Conservation (phyloP, 805 yeast genomes). For the Suhomyces sp. region DNA sequence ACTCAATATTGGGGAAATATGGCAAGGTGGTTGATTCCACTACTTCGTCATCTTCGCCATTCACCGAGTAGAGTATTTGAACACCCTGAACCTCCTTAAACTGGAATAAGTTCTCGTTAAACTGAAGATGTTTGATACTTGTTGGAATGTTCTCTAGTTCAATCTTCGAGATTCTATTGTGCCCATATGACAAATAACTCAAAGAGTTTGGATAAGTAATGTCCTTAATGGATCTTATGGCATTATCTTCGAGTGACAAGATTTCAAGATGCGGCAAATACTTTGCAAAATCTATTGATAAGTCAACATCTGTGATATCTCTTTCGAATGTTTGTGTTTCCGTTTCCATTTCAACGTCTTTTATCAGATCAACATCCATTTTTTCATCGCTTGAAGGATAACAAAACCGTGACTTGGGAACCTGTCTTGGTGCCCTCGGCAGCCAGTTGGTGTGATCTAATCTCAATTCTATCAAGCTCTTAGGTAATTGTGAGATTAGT, state of each 20-base stretch:
- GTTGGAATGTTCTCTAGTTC: conserved; percentile 8
- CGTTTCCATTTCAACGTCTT: no score
- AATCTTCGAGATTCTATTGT: conserved; percentile 8
- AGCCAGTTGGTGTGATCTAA: conserved; percentile 6
- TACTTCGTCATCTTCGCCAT: neutral
- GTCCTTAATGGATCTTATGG: conserved; percentile 7
- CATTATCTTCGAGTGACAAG: conserved; percentile 9
- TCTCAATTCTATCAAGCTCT: conserved; percentile 6
- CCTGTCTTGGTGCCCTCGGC: neutral
- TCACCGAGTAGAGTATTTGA: conserved; percentile 2
- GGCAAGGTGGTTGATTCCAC: conserved; percentile 5
- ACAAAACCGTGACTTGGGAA: no score
- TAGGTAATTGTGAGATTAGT: conserved; percentile 7
- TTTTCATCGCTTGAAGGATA: no score
- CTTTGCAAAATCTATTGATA: conserved; percentile 1
- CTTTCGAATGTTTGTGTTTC: neutral
- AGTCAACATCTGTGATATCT: neutral
- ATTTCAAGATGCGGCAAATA: conserved; percentile 7
- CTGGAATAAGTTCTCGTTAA: conserved; percentile 6
- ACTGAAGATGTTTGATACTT: conserved; percentile 2
- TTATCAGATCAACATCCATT: neutral
- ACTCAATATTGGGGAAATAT: conserved; percentile 9
- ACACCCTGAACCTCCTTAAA: conserved; percentile 1
- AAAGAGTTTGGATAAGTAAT: conserved; percentile 8
- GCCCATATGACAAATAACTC: conserved; percentile 5